Base-by-base conservation (phyloP, 805 yeast genomes). In the Candida sakaeoensis region DNA sequence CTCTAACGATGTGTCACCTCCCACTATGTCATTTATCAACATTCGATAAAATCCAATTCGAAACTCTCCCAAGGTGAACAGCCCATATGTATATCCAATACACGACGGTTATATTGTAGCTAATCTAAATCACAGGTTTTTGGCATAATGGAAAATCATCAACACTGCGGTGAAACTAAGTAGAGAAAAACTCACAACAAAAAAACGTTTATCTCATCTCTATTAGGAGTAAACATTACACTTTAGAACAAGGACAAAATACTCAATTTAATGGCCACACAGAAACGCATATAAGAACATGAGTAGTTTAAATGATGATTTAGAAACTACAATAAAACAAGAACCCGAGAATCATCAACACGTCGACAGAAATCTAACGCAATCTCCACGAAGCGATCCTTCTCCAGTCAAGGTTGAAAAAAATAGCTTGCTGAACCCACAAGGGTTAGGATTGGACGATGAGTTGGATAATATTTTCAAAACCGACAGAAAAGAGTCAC, bases 381-480 rank as follows among this genome's bases (percentile, higher is more conserved):
- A 36, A 14, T 36, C 39, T 3, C 39, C 39, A 16, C 39, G 32
- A n/a, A 27, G 32, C 8, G 26, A 27, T 14, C 28, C 39, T 8
- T n/a, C n/a, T n/a, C 3, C 9, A 27, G 26, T 27, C 4, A 36
- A 36, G 27, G 10, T 22, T 8, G 39, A 36, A 26, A 21, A 36
- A 6, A 23, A 27, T 5, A 19, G 4, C 5, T 25, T n/a, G n/a
- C 34, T 24, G 10, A 13, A 18, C n/a, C 8, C 7, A 12, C 34
- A 31, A 18, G 35, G 36, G 14, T 35, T 46, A 33, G 36, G 21
- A 18, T 24, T 46, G 14, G 51, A 49, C 33, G 45, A 47, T 8
- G 52, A 47, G 26, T 25, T 47, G 16, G 35, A 39, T 18, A 43
- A 32, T 22, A 33, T 46, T 12, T 38, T 48, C 27, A 36, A 40